Evolutionary conservation across 1,139 yeast species (phyloP), one percentile per base, ranked within the genome.

Genomic region (Hansenula lynferdii): DNA sequence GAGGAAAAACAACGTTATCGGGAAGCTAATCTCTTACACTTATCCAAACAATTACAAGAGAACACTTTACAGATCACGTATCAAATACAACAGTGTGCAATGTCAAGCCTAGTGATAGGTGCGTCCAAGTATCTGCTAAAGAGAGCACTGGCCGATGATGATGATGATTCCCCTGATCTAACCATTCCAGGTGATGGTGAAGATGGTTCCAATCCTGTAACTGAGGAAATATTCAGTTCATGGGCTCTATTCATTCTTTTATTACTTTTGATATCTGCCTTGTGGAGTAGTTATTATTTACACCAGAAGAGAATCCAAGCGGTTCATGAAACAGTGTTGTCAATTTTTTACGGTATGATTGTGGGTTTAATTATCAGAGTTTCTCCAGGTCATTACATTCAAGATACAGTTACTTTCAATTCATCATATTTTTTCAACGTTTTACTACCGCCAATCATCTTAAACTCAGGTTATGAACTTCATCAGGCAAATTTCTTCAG

Each of bases 331-430:
- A 92, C 98, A 0, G 98, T 94, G 33, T 68, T 94, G 37, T 87
- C 97, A 1, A 92, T 94, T 47, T 89, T 92, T 58, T 87, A 92
- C 53, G 99, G 99, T 24, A 90, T 89, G 97, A 72, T 87, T 37
- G 96, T 94, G 21, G 99, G 99, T 0, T 64, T 94, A 34, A 76
- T 92, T 33, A 89, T 94, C 45, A 74, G 98, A 49, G 72, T 90
- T 19, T 75, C 87, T 5, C 98, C 98, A 0, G 98, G 98, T 27
- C 97, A 89, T 60, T 89, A 87, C 59, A 94, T 94, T 50, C 98
- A 94, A 64, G 95, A 90, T 56, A 90, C 96, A 8, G 97, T 94
- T 38, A 89, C 95, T 43, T 94, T 94, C 70, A 90, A 92, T 51
- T 85, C 95, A 33, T 78, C 94, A 25, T 92, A 92, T 61, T 94